phyloP scores from a whole-genome alignment of 2,329 filamentous ascomycete species.

The Samsoniella hepiali region DNA sequence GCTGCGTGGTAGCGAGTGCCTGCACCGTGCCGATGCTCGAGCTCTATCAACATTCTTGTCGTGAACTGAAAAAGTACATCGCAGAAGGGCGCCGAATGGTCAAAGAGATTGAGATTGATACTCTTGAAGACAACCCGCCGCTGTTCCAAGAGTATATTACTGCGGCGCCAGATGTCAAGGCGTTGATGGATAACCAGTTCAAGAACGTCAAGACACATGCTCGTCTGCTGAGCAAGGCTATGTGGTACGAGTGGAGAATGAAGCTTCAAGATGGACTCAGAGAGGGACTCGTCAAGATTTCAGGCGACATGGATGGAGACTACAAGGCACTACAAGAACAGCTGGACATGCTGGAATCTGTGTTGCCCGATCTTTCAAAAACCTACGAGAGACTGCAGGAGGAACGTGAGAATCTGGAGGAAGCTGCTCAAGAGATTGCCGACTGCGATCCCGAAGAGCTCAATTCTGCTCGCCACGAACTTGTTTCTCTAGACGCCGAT shows the following conservation, averaged over 20 bases:
- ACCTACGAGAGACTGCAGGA: constrained; percentile 59
- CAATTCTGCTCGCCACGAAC: constrained; percentile 64
- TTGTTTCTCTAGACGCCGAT: constrained; percentile 63
- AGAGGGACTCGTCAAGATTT: constrained; percentile 72
- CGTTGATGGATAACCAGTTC: constrained; percentile 93
- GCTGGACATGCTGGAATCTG: constrained; percentile 62
- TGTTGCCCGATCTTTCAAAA: constrained; percentile 63
- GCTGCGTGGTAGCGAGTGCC: constrained; percentile 81
- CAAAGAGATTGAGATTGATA: constrained; percentile 84
- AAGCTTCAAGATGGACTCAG: constrained; percentile 79
- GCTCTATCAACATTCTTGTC: constrained; percentile 91
- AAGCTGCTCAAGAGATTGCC: constrained; percentile 69
- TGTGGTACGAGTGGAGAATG: constrained; percentile 98
- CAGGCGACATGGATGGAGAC: constrained; percentile 73
- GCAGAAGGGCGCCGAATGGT: constrained; percentile 88
- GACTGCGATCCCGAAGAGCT: constrained; percentile 80
- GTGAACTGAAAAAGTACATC: constrained; percentile 95
- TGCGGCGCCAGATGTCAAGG: constrained; percentile 76
- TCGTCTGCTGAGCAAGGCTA: constrained; percentile 83
- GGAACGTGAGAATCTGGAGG: constrained; percentile 66
- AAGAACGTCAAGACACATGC: constrained; percentile 96
- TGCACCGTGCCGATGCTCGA: constrained; percentile 92
- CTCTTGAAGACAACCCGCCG: constrained; percentile 83
- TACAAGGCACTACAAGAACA: constrained; percentile 64
- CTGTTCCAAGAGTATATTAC: constrained; percentile 89